A percentile compares a stretch with the other conserved stretches of the same genome.
Conservation (phyloP, 805 yeast genomes). For the Alloascoidea africana region DNA sequence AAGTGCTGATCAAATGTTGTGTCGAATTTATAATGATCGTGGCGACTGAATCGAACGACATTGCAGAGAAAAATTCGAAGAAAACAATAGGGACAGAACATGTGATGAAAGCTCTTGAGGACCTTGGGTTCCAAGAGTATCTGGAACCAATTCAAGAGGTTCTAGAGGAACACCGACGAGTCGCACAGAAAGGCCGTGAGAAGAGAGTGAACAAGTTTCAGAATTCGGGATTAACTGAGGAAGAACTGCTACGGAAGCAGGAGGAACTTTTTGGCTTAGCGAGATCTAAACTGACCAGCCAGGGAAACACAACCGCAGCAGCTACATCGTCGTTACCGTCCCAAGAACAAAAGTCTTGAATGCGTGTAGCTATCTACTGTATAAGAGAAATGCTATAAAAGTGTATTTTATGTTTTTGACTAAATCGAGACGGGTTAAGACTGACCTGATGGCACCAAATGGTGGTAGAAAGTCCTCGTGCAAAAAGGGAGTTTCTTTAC, state of each 20-base stretch:
- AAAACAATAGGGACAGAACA: slow-evolving; percentile 96
- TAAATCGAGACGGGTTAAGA: slow-evolving; percentile 10
- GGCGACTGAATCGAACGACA: slow-evolving; percentile 86
- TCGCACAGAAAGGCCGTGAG: slow-evolving; percentile 75
- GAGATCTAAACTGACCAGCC: slow-evolving; percentile 41
- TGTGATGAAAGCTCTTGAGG: slow-evolving; percentile 77
- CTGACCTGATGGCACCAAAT: slow-evolving; percentile 8
- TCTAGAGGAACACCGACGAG: slow-evolving; percentile 78
- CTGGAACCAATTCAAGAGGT: slow-evolving; percentile 70
- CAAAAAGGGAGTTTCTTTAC: no score
- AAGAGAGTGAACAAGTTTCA: slow-evolving; percentile 86
- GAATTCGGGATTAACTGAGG: slow-evolving; percentile 83
- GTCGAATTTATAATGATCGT: slow-evolving; percentile 91
- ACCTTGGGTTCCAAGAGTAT: slow-evolving; percentile 76
- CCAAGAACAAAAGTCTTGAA: no score
- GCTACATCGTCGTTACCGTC: no score
- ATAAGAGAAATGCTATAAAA: slow-evolving; percentile 5
- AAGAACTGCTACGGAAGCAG: slow-evolving; percentile 81
- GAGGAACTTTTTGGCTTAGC: slow-evolving; percentile 81
- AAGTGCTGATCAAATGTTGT: slow-evolving; percentile 90
- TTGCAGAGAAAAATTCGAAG: slow-evolving; percentile 91
- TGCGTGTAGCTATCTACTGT: no score
- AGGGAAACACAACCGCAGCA: slow-evolving; percentile 6
- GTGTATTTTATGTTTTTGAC: slow-evolving; percentile 11
- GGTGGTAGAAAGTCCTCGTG: slow-evolving; percentile 4